Conservation (phyloP, 495 filamentous ascomycete species). For the Annulohypoxylon moriforme region DNA sequence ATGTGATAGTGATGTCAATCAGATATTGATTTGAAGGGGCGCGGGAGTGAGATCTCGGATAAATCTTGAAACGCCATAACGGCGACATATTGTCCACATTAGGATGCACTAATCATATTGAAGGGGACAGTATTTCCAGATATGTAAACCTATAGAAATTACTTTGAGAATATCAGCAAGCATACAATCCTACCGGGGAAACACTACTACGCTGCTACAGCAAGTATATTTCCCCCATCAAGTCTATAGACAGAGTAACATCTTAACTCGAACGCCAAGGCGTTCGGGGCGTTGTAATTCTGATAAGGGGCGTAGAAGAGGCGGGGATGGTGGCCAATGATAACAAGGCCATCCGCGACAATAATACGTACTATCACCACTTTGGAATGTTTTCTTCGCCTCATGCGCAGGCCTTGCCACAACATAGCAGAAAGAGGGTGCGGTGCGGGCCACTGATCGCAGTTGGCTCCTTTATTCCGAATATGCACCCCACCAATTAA, state of each 20-base stretch:
- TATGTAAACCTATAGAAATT: conserved; percentile 22
- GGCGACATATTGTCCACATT: conserved; percentile 25
- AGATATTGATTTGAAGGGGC: conserved; percentile 32
- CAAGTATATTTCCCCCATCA: neutral
- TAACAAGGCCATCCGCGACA: conserved; percentile 29
- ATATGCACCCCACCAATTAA: conserved; percentile 24
- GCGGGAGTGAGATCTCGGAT: conserved; percentile 35
- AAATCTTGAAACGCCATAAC: conserved; percentile 42
- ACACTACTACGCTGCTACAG: too few species aligned
- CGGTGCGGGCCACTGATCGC: conserved; percentile 12
- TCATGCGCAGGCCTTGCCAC: conserved; percentile 21
- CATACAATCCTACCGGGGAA: conserved; percentile 13
- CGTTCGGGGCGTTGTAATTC: neutral
- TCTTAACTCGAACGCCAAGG: neutral
- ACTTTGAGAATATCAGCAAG: conserved; percentile 11
- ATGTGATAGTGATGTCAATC: conserved; percentile 28
- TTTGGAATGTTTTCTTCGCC: conserved; percentile 31
- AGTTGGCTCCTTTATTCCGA: conserved; percentile 5
- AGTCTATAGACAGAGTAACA: neutral
- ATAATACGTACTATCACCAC: conserved; percentile 6
- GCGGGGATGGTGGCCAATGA: conserved; percentile 24
- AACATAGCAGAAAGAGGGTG: conserved; percentile 8
- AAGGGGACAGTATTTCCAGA: conserved; percentile 18
- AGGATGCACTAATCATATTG: conserved; percentile 30
- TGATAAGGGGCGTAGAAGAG: conserved; percentile 23